These are phyloP conservation scores for Ustilago loliicola DNA, from an alignment of 1,284 basidiomycete species.

Conservation along the genomic window DNA sequence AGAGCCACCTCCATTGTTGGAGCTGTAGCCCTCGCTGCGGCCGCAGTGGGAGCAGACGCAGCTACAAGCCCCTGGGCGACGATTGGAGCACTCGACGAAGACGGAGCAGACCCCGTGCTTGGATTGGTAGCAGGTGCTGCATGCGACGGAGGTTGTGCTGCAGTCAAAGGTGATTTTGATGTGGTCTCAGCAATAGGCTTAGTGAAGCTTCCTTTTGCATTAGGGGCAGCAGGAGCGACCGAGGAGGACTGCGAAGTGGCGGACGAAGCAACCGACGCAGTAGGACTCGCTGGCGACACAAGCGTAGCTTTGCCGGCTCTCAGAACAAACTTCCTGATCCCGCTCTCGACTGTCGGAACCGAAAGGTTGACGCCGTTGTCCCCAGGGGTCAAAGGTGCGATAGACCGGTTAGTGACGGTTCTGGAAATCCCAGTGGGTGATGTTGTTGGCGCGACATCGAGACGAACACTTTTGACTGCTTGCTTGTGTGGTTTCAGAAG, in stretches of 20 bases:
- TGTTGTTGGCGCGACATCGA: background rate
- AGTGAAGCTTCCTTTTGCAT: background rate
- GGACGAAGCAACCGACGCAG: background rate
- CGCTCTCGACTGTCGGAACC: conserved; percentile 23
- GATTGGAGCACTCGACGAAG: conserved; percentile 4
- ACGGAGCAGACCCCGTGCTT: background rate
- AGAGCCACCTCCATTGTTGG: background rate
- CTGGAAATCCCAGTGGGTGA: background rate
- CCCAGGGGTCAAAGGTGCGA: background rate
- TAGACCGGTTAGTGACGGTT: background rate
- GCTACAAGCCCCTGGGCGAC: background rate
- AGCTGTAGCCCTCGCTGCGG: background rate
- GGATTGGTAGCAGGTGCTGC: background rate
- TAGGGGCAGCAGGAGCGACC: background rate
- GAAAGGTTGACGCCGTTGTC: background rate
- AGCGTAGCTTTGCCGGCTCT: conserved; percentile 15
- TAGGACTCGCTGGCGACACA: conserved; percentile 2
- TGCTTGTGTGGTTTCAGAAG: conserved; percentile 1
- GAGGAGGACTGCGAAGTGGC: background rate
- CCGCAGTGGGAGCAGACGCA: background rate
- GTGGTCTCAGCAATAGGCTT: background rate
- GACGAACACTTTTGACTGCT: background rate
- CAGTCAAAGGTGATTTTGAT: background rate
- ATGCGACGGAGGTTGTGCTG: background rate
- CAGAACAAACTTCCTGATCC: conserved; percentile 32